Conservation (phyloP, 768 basidiomycete species). For the Phlegmacium glaucopus region DNA sequence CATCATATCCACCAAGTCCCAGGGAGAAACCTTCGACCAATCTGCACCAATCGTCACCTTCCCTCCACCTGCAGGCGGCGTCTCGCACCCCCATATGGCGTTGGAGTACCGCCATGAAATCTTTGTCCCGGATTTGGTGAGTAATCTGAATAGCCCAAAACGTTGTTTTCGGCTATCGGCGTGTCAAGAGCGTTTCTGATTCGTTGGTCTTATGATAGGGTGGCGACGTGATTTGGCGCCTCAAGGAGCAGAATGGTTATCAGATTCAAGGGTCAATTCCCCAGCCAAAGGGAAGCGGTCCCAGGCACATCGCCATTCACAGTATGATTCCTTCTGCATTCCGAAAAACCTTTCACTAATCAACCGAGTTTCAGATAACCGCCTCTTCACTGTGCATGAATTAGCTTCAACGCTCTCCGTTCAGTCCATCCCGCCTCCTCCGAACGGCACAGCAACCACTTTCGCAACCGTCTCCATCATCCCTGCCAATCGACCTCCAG, state of each 20-base stretch:
- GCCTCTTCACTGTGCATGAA: slow-evolving; percentile 54
- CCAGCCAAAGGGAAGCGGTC: slow-evolving; percentile 62
- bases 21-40: slow-evolving; percentile 30
- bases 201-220: slow-evolving; percentile 39
- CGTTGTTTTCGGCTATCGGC: no score
- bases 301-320: slow-evolving; percentile 38
- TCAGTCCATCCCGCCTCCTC: slow-evolving; percentile 50
- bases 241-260: slow-evolving; percentile 43
- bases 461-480: slow-evolving; percentile 49
- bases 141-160: slow-evolving; percentile 13
- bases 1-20: slow-evolving; percentile 45
- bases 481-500: slow-evolving; percentile 31
- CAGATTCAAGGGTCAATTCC: slow-evolving; percentile 58
- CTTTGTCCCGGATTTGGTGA: slow-evolving; percentile 63
- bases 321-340: slow-evolving; percentile 36
- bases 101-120: slow-evolving; percentile 53
- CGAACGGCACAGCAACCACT: slow-evolving; percentile 47
- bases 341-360: slow-evolving; percentile 12
- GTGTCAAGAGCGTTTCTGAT: no score
- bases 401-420: slow-evolving; percentile 54
- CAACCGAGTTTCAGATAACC: slow-evolving; percentile 33
- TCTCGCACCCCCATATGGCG: slow-evolving; percentile 67
- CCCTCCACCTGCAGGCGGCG: slow-evolving; percentile 37
- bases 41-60: slow-evolving; percentile 48
- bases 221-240: slow-evolving; percentile 66